Evolutionary conservation across 208 protist species (phyloP), one percentile per base, ranked within the genome.

Genomic region (Leishmania aethiopica): DNA sequence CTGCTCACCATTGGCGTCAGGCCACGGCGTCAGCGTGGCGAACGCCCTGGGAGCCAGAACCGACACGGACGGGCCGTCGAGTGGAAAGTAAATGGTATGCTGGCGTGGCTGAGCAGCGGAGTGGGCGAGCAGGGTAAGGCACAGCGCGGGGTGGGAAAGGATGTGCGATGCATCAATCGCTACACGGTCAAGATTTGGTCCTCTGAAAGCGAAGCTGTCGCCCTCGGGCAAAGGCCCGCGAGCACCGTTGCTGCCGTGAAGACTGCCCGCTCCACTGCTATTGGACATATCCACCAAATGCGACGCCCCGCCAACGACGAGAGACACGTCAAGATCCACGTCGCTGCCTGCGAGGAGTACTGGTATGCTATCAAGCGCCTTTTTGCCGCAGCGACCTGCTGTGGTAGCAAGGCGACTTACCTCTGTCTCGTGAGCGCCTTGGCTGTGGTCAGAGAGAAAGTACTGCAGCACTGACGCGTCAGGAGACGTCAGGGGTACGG

Each of bases 11-110:
- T 51, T 47, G 7, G 70, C 3, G 53, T 85, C 76, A 8, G 86
- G 86, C 90, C 91, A 93, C 49, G 86, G 82, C 6, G 88, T 94
- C 53, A 96, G 86, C 7, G 88, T 91, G 17, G 91, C 91, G 77
- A 94, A 94, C 25, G 93, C 82, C 19, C 91, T 82, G 15, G 91
- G 86, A 0, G 84, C 69, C 8, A 84, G 53, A 35, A 70, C 53
- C n/a, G 88, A 86, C 67, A 83, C 67, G 17, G 87, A 72, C 60
- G 81, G 66, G 25, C 85, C 82, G 66, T 79, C 72, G 37, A 96
- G 84, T 32, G 89, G 84, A 59, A 86, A 84, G 76, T 88, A 86
- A 75, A 81, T 25, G 53, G 86, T 94, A 79, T 85, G 88, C 37
- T 89, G 86, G 28, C 79, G 81, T 35, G 75, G 66, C 11, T 35